A percentile compares a stretch with the other conserved stretches of the same genome.
These are phyloP conservation scores for Psilocybe azurescens DNA, from an alignment of 768 basidiomycete species.

Conservation along the genomic window DNA sequence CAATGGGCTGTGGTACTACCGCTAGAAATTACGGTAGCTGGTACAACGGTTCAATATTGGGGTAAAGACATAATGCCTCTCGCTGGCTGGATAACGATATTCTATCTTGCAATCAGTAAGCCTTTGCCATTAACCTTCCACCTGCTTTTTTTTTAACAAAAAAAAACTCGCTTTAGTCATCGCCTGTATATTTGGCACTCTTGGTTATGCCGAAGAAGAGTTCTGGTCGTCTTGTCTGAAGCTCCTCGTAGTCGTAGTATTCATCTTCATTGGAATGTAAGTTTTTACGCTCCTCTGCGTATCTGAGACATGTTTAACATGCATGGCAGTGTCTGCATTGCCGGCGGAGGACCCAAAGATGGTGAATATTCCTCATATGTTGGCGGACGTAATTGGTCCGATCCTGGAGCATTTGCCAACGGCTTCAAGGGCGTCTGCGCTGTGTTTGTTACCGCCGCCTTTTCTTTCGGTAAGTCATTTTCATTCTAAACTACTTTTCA, in stretches of 20 bases:
- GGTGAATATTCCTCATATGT: constrained; percentile 41
- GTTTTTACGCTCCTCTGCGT: constrained; percentile 15
- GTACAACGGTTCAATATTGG: constrained; percentile 51
- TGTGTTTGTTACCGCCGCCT: constrained; percentile 53
- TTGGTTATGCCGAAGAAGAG: constrained; percentile 53
- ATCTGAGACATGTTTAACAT: neutral
- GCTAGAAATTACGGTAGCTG: constrained; percentile 51
- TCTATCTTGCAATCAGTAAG: constrained; percentile 46
- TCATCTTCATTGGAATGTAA: constrained; percentile 50
- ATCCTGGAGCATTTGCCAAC: constrained; percentile 48
- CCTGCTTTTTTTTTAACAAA: neutral
- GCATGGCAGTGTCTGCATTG: constrained; percentile 40
- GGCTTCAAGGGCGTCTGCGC: constrained; percentile 52
- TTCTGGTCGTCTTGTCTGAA: constrained; percentile 58
- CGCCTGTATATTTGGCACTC: constrained; percentile 46
- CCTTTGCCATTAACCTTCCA: neutral
- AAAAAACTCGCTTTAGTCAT: constrained; percentile 33
- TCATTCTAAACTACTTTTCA: neutral
- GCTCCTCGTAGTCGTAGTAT: constrained; percentile 49
- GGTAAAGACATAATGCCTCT: constrained; percentile 39
- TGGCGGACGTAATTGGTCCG: constrained; percentile 42
- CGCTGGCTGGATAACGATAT: constrained; percentile 51
- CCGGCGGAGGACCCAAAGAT: constrained; percentile 44
- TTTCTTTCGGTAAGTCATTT: constrained; percentile 40
- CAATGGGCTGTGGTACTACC: constrained; percentile 53